phyloP scores from a whole-genome alignment of 805 yeast genomes.

The Suhomyces sp. region DNA sequence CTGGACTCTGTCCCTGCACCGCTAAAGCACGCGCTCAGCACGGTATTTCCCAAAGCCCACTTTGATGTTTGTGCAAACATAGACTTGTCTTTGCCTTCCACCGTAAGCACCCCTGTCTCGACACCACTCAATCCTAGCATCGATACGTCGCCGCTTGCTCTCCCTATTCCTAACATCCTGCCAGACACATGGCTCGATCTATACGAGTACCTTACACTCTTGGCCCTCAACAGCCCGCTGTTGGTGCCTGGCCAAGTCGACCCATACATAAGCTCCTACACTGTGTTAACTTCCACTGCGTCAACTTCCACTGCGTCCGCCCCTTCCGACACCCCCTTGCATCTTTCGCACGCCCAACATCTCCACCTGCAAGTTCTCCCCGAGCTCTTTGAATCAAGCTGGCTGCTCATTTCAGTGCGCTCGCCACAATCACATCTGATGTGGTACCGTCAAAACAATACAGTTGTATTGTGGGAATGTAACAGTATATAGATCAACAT shows the following conservation, averaged over 20 bases:
- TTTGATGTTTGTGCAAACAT: not conserved
- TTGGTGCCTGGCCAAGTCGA: conserved; percentile 7
- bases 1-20: conserved; percentile 1
- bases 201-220: conserved; percentile 18
- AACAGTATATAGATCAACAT: too few species aligned
- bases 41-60: conserved; percentile 1
- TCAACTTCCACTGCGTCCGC: not conserved
- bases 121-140: not conserved
- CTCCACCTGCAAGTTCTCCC: not conserved
- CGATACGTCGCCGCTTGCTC: not conserved
- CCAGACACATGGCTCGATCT: conserved; percentile 10
- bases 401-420: not conserved
- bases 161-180: not conserved
- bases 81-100: not conserved
- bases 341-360: not conserved
- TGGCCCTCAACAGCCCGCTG: conserved; percentile 16
- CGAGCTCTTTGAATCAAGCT: not conserved
- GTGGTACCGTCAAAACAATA: not conserved
- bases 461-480: conserved; percentile 1
- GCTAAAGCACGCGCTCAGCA: conserved; percentile 1
- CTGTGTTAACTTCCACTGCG: not conserved
- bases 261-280: conserved; percentile 7
- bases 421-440: not conserved
- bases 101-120: not conserved
- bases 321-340: not conserved